phyloP scores from a whole-genome alignment of 73 alveolate genomes.

The Diophrys sp. region DNA sequence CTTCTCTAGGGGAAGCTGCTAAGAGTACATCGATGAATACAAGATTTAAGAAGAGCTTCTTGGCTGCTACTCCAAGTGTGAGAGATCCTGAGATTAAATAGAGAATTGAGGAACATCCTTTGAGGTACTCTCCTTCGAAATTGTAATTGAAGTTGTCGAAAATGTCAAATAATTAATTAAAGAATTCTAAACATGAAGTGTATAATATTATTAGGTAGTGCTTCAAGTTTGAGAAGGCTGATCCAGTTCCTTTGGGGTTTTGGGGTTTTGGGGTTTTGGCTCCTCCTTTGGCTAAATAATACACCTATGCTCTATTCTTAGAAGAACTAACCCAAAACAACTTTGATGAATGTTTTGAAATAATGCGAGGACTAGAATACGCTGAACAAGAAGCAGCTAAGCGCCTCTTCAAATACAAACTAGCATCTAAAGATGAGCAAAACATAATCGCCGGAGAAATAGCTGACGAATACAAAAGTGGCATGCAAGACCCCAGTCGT shows the following conservation, averaged over 20 bases:
- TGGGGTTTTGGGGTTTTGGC: too few species aligned
- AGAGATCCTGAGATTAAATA: too few species aligned
- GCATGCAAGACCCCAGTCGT: constrained; percentile 40
- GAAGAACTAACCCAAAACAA: neutral
- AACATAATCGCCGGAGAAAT: neutral
- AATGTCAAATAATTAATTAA: too few species aligned
- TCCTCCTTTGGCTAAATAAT: neutral
- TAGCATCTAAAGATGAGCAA: neutral
- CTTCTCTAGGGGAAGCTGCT: neutral
- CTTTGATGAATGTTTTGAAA: neutral
- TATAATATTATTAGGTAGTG: neutral
- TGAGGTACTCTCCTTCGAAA: too few species aligned
- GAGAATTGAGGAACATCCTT: too few species aligned
- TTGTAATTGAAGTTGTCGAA: too few species aligned
- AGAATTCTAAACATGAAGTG: neutral
- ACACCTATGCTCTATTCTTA: neutral
- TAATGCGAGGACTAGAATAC: neutral
- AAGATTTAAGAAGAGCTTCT: too few species aligned
- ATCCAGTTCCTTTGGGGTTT: neutral
- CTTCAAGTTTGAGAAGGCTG: neutral
- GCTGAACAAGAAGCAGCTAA: neutral
- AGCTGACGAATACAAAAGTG: constrained; percentile 1
- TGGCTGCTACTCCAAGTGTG: too few species aligned
- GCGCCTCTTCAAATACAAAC: neutral
- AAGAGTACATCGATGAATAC: neutral